phyloP scores from a whole-genome alignment of 257 asterid genomes.

The Osmanthus fragrans region DNA sequence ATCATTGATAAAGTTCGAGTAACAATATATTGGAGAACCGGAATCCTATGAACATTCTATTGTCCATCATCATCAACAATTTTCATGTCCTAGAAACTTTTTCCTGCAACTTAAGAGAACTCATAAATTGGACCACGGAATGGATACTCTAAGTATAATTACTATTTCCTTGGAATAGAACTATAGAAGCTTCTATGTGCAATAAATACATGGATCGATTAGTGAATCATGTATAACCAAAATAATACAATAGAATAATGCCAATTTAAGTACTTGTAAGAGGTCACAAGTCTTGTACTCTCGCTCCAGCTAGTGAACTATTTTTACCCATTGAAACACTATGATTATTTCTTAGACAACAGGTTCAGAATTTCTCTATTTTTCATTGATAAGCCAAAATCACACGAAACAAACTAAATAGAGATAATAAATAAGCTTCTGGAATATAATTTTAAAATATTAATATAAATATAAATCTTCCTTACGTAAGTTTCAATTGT shows the following conservation, averaged over 20 bases:
- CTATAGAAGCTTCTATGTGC: not conserved
- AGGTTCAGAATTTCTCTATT: not conserved
- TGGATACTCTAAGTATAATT: no score
- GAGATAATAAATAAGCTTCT: not conserved
- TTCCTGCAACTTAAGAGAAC: not conserved
- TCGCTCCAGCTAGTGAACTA: not conserved
- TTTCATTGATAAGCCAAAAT: not conserved
- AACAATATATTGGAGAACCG: not conserved
- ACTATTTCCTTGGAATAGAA: not conserved
- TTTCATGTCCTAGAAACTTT: not conserved
- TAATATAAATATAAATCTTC: not conserved
- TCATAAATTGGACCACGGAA: not conserved
- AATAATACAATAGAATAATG: not conserved
- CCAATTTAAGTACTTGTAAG: constrained; percentile 7
- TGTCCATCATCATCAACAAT: not conserved
- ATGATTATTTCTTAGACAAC: not conserved
- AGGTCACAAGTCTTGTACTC: not conserved
- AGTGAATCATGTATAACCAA: constrained; percentile 1
- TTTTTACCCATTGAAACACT: not conserved
- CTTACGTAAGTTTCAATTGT: not conserved
- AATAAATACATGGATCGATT: not conserved
- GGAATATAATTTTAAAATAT: not conserved
- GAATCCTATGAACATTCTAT: not conserved
- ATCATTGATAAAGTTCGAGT: not conserved
- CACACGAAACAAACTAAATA: not conserved